Evolutionary conservation across 2,329 filamentous ascomycete genomes (phyloP).

Genomic region (Pestalotiopsis sp.): DNA sequence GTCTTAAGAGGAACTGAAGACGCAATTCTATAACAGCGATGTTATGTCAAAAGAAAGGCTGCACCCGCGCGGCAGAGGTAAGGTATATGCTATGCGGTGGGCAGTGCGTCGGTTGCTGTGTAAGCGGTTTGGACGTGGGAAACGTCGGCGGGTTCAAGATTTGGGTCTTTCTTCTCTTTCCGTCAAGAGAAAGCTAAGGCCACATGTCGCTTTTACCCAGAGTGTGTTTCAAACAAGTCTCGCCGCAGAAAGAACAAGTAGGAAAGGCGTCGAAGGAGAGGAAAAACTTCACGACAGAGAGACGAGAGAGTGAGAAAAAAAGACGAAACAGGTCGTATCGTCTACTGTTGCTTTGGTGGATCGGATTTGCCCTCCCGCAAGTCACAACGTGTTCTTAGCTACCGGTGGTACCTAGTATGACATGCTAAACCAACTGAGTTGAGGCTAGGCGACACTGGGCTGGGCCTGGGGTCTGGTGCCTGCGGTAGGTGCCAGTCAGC

Average conservation of each 20-base stretch:
- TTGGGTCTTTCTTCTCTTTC: background rate
- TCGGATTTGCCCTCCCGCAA: background rate
- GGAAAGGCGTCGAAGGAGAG: constrained; percentile 12
- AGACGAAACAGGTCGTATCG: constrained; percentile 13
- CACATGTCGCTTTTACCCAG: constrained; percentile 1
- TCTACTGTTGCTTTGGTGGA: constrained; percentile 5
- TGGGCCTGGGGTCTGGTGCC: background rate
- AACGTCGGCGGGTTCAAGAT: background rate
- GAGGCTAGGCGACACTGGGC: constrained; percentile 1
- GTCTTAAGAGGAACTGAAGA: constrained; percentile 16
- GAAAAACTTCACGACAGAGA: background rate
- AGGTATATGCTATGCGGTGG: background rate
- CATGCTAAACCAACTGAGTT: background rate
- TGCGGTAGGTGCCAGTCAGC: background rate
- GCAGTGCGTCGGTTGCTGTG: background rate
- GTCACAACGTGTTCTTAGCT: constrained; percentile 20
- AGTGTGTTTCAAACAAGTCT: background rate
- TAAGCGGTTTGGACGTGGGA: background rate
- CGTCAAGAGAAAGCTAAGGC: background rate
- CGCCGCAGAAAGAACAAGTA: constrained; percentile 15
- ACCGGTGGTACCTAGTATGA: background rate
- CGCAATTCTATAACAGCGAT: constrained; percentile 5
- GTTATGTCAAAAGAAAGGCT: background rate
- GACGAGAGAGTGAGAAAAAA: constrained; percentile 10
- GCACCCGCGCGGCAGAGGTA: background rate